These are phyloP conservation scores for Penicillium silybi DNA, from an alignment of 495 filamentous ascomycete genomes.

Conservation along the genomic window DNA sequence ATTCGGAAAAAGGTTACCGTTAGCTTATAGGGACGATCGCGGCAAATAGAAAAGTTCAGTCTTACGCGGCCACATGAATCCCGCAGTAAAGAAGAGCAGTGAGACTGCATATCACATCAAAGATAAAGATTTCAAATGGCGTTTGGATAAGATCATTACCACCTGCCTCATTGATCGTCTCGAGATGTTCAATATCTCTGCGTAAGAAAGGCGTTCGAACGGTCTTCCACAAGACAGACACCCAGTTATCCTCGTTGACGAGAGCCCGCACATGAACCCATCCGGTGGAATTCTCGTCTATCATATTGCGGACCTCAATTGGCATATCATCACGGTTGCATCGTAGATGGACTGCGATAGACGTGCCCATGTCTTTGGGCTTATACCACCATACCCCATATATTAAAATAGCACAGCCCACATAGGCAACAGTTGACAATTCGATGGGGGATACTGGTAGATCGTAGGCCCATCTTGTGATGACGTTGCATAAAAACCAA, in stretches of 20 bases:
- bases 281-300: background rate
- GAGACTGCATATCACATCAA: background rate
- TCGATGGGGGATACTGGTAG: background rate
- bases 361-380: background rate
- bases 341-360: background rate
- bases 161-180: too few relatives aligned
- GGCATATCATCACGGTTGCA: slow-evolving; percentile 1
- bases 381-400: slow-evolving; percentile 2
- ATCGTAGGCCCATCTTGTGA: background rate
- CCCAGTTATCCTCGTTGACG: too few relatives aligned
- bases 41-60: background rate
- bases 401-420: background rate
- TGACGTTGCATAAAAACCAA: background rate
- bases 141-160: too few relatives aligned
- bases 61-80: slow-evolving; percentile 3
- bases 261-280: too few relatives aligned
- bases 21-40: background rate
- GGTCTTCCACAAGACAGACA: too few relatives aligned
- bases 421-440: slow-evolving; percentile 1
- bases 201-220: too few relatives aligned
- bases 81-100: background rate
- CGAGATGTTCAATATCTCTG: too few relatives aligned
- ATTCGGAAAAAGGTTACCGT: background rate
- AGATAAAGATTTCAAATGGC: background rate
- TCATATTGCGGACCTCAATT: background rate